Evolutionary conservation across 805 yeast species (phyloP), one percentile per base, ranked within the genome.

Genomic region (Lachancea nothofagi): DNA sequence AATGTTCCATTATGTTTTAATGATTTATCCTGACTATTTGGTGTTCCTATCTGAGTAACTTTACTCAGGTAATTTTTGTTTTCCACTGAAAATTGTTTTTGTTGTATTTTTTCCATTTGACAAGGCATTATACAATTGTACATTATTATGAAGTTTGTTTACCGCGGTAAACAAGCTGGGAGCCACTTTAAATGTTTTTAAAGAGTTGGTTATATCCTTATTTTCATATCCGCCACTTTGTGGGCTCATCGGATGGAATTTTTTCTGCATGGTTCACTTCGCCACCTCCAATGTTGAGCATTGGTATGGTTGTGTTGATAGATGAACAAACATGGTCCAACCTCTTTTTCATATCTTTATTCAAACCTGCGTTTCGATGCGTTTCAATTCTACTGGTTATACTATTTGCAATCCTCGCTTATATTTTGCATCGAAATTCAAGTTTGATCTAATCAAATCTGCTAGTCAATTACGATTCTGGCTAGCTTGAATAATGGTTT

Each of bases 61-160:
- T 34, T 20, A 36, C n/a, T 33, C 37, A 23, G 37, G 37, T 33
- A n/a, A 21, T 30, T 44, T 40, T 36, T 28, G 34, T 40, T 34
- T 31, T 37, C 36, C 38, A 37, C 29, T 32, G 38, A 41, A 38
- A 23, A 23, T 30, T 30, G 29, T 5, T 22, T 28, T 30, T 37
- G 31, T 37, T 40, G 43, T 39, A 33, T 44, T 44, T n/a, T n/a
- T 33, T 38, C 40, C 37, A 26, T 37, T 34, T 33, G 20, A 48
- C 47, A 43, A 41, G 49, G 45, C 46, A 46, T 48, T 50, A 49
- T 49, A 49, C 55, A 49, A 49, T 50, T 51, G 55, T 51, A 46
- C 55, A 49, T 41, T 51, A 49, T 24, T 36, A 29, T 33, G 31
- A 26, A 18, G 30, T 38, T 33, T 26, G 41, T 31, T 32, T 21